Evolutionary conservation across 352 stramenopile species (phyloP), one percentile per base, ranked within the genome.

Genomic region (Globisporangium irregulare): DNA sequence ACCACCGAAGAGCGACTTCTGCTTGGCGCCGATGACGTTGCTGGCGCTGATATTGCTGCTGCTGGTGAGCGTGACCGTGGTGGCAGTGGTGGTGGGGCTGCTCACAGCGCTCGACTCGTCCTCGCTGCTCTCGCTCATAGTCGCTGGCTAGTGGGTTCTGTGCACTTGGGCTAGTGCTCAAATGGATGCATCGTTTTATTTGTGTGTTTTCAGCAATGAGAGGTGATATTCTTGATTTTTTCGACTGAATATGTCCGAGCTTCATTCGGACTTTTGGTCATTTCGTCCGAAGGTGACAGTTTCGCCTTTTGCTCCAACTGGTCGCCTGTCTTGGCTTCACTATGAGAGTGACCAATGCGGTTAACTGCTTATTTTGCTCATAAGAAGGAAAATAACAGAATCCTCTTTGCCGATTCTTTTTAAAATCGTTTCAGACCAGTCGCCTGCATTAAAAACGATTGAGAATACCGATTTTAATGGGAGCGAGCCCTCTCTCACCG

Each of bases 1-100:
- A 67, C 79, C 66, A 22, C 63, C 64, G 70, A 86, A 86, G 41
- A 86, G 79, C 60, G 77, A 87, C 50, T 77, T 80, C 43, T 84
- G 77, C 43, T 70, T 73, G 50, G 38, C 22, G 29, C 27, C 41
- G 8, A 61, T 67, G 59, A 54, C 59, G 24, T 25, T 65, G 59
- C n/a, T 58, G 41, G 9, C 22, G 50, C 62, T 58, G 43, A 59
- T 62, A 8, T 27, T 62, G 46, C 48, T 70, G 50, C 63, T 68
- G 41, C 29, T 54, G 43, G 60, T 54, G 43, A 68, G 15, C 38
- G 63, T 57, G 36, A 68, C 32, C 12, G 63, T 63, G 34, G 27
- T 22, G 7, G 50, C 6, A 7, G 48, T 60, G 29, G 50, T n/a
- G n/a, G n/a, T 59, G n/a, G 12, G 4, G 34, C 9, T 29, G 12